Evolutionary conservation across 495 filamentous ascomycete genomes (phyloP), one percentile per base, ranked within the genome.

Genomic region (Oidiodendron maius): DNA sequence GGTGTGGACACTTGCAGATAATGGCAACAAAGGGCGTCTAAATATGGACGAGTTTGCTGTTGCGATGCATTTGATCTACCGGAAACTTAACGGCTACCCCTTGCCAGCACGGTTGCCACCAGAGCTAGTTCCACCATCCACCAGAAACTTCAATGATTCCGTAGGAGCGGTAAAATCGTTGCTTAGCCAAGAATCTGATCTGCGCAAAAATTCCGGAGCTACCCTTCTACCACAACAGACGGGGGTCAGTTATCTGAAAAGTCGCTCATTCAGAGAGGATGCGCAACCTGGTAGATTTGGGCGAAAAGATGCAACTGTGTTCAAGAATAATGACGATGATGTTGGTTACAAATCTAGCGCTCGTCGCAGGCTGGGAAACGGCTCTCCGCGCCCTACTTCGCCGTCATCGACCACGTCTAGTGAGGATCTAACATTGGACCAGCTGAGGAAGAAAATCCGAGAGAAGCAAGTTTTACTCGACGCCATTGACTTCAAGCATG

Each of bases 1-100:
- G 24, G 82, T 96, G 52, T 99, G 94, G 94, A 97, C 93, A 21
- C 70, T 99, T 21, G 87, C 91, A 5, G 94, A 99, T 63, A 82
- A 93, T 21, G 78, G 87, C 45, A 95, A 99, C 66, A 89, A 87
- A 59, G 94, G 94, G 11, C 81, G 89, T 50, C 77, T 99, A 3
- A 90, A 99, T 53, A 84, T 97, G 67, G 94, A 99, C 64, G 94
- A 99, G 60, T 99, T 99, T 63, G 91, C 94, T 15, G 91, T 99
- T 32, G 91, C 88, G 5, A 99, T 99, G 93, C 94, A 99, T 76
- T 69, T 99, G 64, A 97, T 99, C 46, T 99, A 97, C 62, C 81
- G 94, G 53, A 95, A 91, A 61, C 75, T 97, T 21, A 97, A 97
- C 53, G 90, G 90, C 22, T 96, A 99, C 59, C 90, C 93, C 1